These are phyloP conservation scores for Diaporthe eres DNA, from an alignment of 2,329 filamentous ascomycete species.

Conservation along the genomic window DNA sequence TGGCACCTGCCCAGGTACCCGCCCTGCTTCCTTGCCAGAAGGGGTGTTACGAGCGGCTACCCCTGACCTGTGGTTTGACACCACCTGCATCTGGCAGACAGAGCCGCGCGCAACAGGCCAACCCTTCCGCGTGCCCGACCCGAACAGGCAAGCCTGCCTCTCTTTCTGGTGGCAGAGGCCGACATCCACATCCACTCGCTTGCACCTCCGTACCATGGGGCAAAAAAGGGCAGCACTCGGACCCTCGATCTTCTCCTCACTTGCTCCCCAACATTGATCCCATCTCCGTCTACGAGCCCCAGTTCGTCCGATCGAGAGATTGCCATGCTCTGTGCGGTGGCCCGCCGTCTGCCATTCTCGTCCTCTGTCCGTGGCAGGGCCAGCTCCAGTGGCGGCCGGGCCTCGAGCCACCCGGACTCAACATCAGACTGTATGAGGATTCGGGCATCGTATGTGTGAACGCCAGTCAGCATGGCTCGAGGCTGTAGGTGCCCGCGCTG, in stretches of 20 bases:
- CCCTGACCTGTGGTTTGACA: constrained; percentile 29
- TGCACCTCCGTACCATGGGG: neutral
- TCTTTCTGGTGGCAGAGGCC: neutral
- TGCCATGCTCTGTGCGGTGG: constrained; percentile 30
- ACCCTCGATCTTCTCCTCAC: constrained; percentile 2
- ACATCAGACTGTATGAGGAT: constrained; percentile 25
- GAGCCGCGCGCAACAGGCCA: constrained; percentile 32
- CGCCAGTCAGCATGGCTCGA: constrained; percentile 22
- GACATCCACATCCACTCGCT: constrained; percentile 4
- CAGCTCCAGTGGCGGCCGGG: neutral
- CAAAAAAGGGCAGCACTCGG: constrained; percentile 2
- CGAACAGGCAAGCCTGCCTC: constrained; percentile 1
- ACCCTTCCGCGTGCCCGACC: neutral
- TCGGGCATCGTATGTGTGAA: neutral
- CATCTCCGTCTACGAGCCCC: constrained; percentile 8
- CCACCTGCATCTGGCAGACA: constrained; percentile 26
- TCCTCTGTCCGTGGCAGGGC: neutral
- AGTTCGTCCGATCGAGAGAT: constrained; percentile 20
- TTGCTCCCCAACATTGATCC: constrained; percentile 4
- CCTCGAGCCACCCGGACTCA: neutral
- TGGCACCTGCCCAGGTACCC: no score
- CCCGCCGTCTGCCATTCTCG: neutral
- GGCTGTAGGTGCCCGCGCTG: constrained; percentile 24
- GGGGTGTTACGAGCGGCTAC: constrained; percentile 17
- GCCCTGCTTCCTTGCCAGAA: neutral